Evolutionary conservation across 164 flowering plant species (phyloP).

Genomic region (Vitis vinifera): ASM3070453v1 NC_081822.1:8644001-8644500

Average conservation of each 20-base stretch:
- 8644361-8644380: constrained; percentile 33
- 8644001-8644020: constrained; percentile 63
- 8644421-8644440: constrained; percentile 32
- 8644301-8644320: constrained; percentile 71
- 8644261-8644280: constrained; percentile 40
- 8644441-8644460: constrained; percentile 16
- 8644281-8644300: constrained; percentile 73
- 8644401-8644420: constrained; percentile 11
- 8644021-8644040: constrained; percentile 68
- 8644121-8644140: constrained; percentile 61
- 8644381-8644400: constrained; percentile 46
- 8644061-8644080: constrained; percentile 60
- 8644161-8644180: constrained; percentile 29
- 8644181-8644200: constrained; percentile 63
- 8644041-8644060: constrained; percentile 59
- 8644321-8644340: constrained; percentile 61
- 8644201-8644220: constrained; percentile 66
- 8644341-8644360: constrained; percentile 42
- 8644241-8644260: constrained; percentile 80
- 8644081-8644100: constrained; percentile 43
- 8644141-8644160: constrained; percentile 68
- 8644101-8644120: constrained; percentile 68
- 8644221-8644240: constrained; percentile 56
- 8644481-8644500: constrained; percentile 37
- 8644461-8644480: constrained; percentile 32